Evolutionary conservation across 768 basidiomycete genomes (phyloP), one percentile per base, ranked within the genome.

Genomic region (Hericium erinaceus): DNA sequence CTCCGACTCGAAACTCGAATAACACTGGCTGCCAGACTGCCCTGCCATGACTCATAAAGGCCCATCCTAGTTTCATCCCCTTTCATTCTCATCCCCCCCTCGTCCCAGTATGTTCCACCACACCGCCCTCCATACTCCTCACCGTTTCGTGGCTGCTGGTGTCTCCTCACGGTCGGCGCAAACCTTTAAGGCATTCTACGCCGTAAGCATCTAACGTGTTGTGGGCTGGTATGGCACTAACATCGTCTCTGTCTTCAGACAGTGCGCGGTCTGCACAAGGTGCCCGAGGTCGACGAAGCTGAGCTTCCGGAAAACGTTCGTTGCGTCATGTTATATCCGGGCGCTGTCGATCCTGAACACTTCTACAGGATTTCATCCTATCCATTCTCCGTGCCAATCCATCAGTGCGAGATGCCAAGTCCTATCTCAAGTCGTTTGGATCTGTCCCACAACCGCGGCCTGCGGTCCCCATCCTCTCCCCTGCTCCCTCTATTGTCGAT

Each of bases 381-480:
- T 97, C 95, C 37, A 89, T 99, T 65, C 78, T 99, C 54, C 86
- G 89, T 55, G 87, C 97, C 28, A 92, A 90, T 60, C 95, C 97
- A 12, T 98, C 95, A 2, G 71, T 87, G 54, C 79, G 97, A 61
- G 97, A 99, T 68, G 87, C 94, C 28, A 85, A 85, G 55, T 87
- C 87, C 1, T 99, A 97, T 70, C 80, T 97, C 10, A 88, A 85
- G 28, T 91, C 86, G n/a, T 98, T 99, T 69, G 89, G 89, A 7
- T 81, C 83, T 18, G 82, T 83, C 33, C 81, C 81, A 56, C 67
- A 71, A 51, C 60, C 57, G 18, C 57, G 22, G 15, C 39, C 54
- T 16, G 15, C 56, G 59, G 28, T 57, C 48, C 9, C 49, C 22
- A 24, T 41, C 26, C 8, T 8, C 44, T 24, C 48, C n/a, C 16